Evolutionary conservation across 768 basidiomycete genomes (phyloP).

Genomic region (Chlorophyllum brunneum): DNA sequence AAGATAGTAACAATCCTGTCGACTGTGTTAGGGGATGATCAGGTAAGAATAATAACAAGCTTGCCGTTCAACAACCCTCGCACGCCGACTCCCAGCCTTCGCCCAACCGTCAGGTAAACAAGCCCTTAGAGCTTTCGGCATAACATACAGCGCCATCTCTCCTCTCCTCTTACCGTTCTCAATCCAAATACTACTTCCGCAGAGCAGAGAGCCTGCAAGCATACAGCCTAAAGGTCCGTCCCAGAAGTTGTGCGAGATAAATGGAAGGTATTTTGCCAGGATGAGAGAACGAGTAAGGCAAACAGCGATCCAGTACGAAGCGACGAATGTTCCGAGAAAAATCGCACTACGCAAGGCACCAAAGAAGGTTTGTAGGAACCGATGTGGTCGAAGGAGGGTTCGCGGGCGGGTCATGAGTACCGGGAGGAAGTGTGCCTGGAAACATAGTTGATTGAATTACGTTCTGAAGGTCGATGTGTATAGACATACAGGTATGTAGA

Average conservation of each 20-base stretch:
- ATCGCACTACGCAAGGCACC: conserved; percentile 61
- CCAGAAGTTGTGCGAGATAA: conserved; percentile 73
- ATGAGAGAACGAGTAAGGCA: conserved; percentile 67
- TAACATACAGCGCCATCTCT: conserved; percentile 77
- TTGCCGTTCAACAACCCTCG: conserved; percentile 52
- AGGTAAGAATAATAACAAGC: conserved; percentile 15
- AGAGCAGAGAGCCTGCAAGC: conserved; percentile 61
- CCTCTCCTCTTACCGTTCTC: conserved; percentile 69
- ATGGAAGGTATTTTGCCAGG: conserved; percentile 59
- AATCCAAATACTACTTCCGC: conserved; percentile 76
- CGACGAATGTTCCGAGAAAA: conserved; percentile 71
- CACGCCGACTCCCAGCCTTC: conserved; percentile 35
- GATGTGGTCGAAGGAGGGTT: conserved; percentile 42
- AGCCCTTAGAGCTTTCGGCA: conserved; percentile 66
- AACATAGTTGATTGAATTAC: neutral
- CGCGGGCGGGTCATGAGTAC: conserved; percentile 56
- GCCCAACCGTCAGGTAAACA: conserved; percentile 56
- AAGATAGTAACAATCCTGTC: conserved; percentile 54
- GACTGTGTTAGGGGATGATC: conserved; percentile 1
- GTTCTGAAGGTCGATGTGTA: neutral
- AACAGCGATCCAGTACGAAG: conserved; percentile 66
- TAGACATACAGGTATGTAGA: conserved; percentile 70
- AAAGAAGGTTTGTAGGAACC: conserved; percentile 37
- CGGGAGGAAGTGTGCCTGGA: conserved; percentile 71
- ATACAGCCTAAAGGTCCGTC: conserved; percentile 73